These are phyloP conservation scores for Sonneratia caseolaris DNA, from an alignment of 345 rosid genomes.

Conservation along the genomic window DNA sequence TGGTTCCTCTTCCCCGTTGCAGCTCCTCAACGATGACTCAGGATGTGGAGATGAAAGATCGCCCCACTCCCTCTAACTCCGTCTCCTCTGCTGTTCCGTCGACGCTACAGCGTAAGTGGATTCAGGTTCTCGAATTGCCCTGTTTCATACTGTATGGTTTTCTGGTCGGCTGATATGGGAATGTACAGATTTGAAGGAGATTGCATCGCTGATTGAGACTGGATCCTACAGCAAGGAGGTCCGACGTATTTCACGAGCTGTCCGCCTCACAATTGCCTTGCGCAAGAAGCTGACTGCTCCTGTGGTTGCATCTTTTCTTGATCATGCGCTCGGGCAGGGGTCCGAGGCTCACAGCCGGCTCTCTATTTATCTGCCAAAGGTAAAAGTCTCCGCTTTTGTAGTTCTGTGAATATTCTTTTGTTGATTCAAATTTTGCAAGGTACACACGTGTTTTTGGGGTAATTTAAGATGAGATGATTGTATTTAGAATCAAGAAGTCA, in stretches of 20 bases:
- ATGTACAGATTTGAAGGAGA: constrained; percentile 62
- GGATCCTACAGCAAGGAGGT: constrained; percentile 64
- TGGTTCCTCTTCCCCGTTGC: background rate
- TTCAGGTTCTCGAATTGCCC: background rate
- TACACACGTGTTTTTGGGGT: no score
- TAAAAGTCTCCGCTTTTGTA: constrained; percentile 8
- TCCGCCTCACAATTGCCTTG: constrained; percentile 52
- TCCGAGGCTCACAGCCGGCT: constrained; percentile 52
- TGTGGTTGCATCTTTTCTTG: constrained; percentile 47
- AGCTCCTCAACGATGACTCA: constrained; percentile 42
- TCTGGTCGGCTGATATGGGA: background rate
- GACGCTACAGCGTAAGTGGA: constrained; percentile 39
- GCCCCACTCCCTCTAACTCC: constrained; percentile 45
- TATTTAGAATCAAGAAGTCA: background rate
- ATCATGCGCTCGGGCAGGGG: constrained; percentile 47
- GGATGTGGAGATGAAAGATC: constrained; percentile 78
- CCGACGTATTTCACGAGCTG: constrained; percentile 60
- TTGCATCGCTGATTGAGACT: constrained; percentile 53
- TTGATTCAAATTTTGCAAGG: no score
- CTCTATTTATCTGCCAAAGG: constrained; percentile 52
- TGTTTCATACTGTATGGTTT: constrained; percentile 10
- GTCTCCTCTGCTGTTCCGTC: constrained; percentile 48
- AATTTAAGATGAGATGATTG: background rate
- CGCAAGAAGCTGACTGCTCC: constrained; percentile 49
- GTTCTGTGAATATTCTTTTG: background rate